These are phyloP conservation scores for Leptomonas seymouri DNA, from an alignment of 208 protist species.

Conservation along the genomic window DNA sequence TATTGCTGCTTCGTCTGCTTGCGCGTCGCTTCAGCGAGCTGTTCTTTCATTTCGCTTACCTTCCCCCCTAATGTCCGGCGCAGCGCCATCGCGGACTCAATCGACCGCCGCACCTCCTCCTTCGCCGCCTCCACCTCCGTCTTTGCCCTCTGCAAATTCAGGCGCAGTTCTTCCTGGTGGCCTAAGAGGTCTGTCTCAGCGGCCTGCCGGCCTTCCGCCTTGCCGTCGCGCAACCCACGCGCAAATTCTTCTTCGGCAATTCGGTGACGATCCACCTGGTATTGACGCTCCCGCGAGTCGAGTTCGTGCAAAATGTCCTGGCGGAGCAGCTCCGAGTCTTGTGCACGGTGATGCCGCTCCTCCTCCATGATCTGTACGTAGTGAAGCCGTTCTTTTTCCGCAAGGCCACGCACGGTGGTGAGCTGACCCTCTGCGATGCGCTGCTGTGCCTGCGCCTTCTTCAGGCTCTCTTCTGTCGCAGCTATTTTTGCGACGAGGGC, in stretches of 20 bases:
- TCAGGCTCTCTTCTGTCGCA: slow-evolving; percentile 40
- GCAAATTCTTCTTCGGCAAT: slow-evolving; percentile 61
- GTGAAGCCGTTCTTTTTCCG: slow-evolving; percentile 59
- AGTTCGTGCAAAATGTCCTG: slow-evolving; percentile 70
- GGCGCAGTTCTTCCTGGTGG: slow-evolving; percentile 53
- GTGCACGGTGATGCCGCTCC: slow-evolving; percentile 54
- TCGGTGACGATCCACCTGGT: slow-evolving; percentile 51
- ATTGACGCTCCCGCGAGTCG: slow-evolving; percentile 49
- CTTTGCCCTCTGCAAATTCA: slow-evolving; percentile 60
- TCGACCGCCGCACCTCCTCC: slow-evolving; percentile 57
- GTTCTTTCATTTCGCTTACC: slow-evolving; percentile 31
- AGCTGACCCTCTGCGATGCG: slow-evolving; percentile 41
- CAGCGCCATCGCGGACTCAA: slow-evolving; percentile 48
- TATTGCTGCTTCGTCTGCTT: slow-evolving; percentile 32
- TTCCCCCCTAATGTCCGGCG: slow-evolving; percentile 35
- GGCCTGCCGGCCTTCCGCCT: slow-evolving; percentile 43
- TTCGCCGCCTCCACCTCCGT: slow-evolving; percentile 51
- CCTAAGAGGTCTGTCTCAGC: slow-evolving; percentile 43
- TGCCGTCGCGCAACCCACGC: slow-evolving; percentile 59
- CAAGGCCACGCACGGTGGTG: slow-evolving; percentile 46
- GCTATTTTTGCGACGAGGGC: slow-evolving; percentile 40
- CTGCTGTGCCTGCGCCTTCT: slow-evolving; percentile 41
- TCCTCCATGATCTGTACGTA: slow-evolving; percentile 73
- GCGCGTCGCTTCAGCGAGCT: slow-evolving; percentile 24
- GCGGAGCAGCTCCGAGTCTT: slow-evolving; percentile 66